phyloP scores from a whole-genome alignment of 2,329 filamentous ascomycete genomes.

The Trematosphaeria pertusa region DNA sequence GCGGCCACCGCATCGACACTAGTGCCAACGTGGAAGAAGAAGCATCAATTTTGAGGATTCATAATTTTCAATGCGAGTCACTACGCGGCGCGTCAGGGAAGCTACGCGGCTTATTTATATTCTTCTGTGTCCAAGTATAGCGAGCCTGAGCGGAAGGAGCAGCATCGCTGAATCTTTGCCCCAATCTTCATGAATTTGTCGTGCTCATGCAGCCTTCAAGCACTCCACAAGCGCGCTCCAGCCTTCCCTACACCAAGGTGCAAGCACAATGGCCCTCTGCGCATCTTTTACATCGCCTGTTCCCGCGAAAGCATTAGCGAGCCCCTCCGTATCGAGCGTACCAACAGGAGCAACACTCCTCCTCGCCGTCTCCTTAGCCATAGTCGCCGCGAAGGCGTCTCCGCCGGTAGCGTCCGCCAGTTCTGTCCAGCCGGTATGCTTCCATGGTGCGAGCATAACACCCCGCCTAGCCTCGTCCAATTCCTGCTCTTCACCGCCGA shows the following conservation, averaged over 20 bases:
- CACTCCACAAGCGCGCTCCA: slow-evolving; percentile 65
- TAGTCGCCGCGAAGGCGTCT: slow-evolving; percentile 66
- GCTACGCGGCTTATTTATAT: too few relatives aligned
- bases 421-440: slow-evolving; percentile 81
- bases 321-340: slow-evolving; percentile 69
- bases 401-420: slow-evolving; percentile 65
- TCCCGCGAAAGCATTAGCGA: slow-evolving; percentile 76
- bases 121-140: too few relatives aligned
- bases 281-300: slow-evolving; percentile 76
- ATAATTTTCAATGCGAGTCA: too few relatives aligned
- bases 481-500: slow-evolving; percentile 56
- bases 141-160: too few relatives aligned
- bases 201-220: slow-evolving; percentile 17
- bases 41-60: too few relatives aligned
- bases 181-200: too few relatives aligned
- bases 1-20: too few relatives aligned
- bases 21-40: too few relatives aligned
- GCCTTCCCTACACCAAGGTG: slow-evolving; percentile 75
- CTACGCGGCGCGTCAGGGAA: too few relatives aligned
- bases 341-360: slow-evolving; percentile 77
- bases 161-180: too few relatives aligned
- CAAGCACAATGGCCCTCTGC: slow-evolving; percentile 77
- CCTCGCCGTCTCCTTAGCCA: slow-evolving; percentile 81
- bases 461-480: slow-evolving; percentile 74
- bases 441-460: slow-evolving; percentile 80